phyloP scores from a whole-genome alignment of 768 basidiomycete genomes.

The Hygrophorus pudorinus region DNA sequence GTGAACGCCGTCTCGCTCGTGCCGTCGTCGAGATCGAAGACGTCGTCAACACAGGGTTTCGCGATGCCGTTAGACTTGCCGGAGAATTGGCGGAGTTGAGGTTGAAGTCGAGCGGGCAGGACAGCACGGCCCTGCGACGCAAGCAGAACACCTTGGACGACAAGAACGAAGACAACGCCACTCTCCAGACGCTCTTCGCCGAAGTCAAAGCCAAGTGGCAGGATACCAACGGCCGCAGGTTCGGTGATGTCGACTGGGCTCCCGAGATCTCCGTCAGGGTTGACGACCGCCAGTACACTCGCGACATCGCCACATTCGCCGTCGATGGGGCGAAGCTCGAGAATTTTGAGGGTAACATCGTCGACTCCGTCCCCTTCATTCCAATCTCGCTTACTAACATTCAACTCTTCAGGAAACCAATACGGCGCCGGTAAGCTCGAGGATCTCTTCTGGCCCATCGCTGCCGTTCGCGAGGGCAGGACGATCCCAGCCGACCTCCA shows the following conservation, averaged over 20 bases:
- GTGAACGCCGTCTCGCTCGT: conserved; percentile 8
- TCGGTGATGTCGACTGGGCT: conserved; percentile 17
- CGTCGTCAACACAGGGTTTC: conserved; percentile 1
- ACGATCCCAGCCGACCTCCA: conserved; percentile 20
- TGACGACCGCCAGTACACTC: conserved; percentile 14
- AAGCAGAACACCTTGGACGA: conserved; percentile 14
- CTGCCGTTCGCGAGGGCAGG: conserved; percentile 8
- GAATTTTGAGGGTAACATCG: conserved; percentile 9
- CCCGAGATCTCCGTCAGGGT: conserved; percentile 16
- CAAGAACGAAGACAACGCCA: conserved; percentile 13
- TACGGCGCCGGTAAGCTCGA: conserved; percentile 13
- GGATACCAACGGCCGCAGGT: conserved; percentile 10
- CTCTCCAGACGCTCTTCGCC: conserved; percentile 14
- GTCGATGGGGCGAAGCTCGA: conserved; percentile 13
- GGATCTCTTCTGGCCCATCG: conserved; percentile 15
- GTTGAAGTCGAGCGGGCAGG: background rate
- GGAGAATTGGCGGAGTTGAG: conserved; percentile 15
- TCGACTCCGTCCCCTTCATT: conserved; percentile 9
- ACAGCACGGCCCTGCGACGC: background rate
- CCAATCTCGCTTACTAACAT: conserved; percentile 3
- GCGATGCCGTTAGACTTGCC: conserved; percentile 8
- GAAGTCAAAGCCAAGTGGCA: conserved; percentile 15
- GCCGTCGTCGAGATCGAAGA: too few relatives aligned
- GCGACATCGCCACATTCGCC: conserved; percentile 16
- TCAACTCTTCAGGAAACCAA: conserved; percentile 18